Base-by-base conservation (phyloP, 495 filamentous ascomycete genomes). In the Niebla homalea region DNA sequence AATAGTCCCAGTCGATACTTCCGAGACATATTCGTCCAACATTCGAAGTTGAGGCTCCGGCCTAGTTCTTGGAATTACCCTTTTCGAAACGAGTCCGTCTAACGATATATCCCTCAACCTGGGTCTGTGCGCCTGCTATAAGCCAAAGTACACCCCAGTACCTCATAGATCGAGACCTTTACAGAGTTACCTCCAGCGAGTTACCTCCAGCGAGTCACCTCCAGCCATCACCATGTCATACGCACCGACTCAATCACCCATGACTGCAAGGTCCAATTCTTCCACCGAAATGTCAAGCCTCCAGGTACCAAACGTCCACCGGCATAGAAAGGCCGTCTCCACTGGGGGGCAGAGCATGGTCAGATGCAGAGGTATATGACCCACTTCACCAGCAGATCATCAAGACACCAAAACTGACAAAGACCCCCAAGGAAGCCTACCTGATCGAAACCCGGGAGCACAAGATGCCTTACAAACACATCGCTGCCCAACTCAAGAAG, bases 381-480 rank as follows among this genome's bases (percentile, higher is more conserved):
- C 23, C 4, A n/a, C n/a, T n/a, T n/a, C 19, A 36, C 40, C 14
- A 0, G 8, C 18, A 39, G 15, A 15, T 49, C 20, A n/a, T 43
- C 7, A 22, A 10, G 35, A 20, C 8, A 18, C 41, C 29, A 43
- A 22, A 11, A 49, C 52, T 57, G 47, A 59, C 22, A 26, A n/a
- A n/a, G n/a, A 25, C 23, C 25, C 23, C 37, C 45, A 54, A 89
- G 84, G 85, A 89, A 69, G 75, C 80, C n/a, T 89, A 89, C 63
- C 79, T 89, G 36, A 76, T 89, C 53, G 83, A 86, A 61, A 89
- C 84, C 52, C 80, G 85, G 37, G 75, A 83, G 62, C 83, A 88
- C 56, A 88, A 88, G 68, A 85, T 89, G 78, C 84, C 85, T 1
- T 89, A 89, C 67, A 89, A 89, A 74, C 85, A 89, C 57, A 89